A percentile compares a stretch with the other conserved stretches of the same genome.
Conservation (phyloP, 2,329 filamentous ascomycete species). For the Calonectria pseudoturangicola region DNA sequence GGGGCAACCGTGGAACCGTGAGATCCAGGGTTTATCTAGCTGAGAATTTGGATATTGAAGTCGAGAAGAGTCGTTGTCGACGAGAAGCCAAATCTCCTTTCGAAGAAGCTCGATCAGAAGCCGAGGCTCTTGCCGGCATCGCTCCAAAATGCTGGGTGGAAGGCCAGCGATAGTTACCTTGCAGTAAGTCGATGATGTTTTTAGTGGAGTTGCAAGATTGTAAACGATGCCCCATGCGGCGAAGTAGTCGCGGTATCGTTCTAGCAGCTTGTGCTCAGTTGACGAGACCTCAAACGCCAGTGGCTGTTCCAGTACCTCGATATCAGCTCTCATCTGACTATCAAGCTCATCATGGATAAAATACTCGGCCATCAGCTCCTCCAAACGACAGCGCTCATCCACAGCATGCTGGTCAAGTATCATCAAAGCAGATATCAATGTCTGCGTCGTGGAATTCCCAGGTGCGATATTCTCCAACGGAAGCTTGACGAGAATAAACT, state of each 20-base stretch:
- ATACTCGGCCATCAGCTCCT: constrained; percentile 78
- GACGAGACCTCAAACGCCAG: constrained; percentile 79
- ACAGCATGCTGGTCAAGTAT: constrained; percentile 96
- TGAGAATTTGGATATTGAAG: constrained; percentile 28
- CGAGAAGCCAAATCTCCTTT: constrained; percentile 81
- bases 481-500: constrained; percentile 87
- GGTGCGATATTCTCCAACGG: constrained; percentile 47
- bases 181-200: constrained; percentile 18
- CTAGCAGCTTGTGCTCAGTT: constrained; percentile 77
- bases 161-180: constrained; percentile 74
- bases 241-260: constrained; percentile 74
- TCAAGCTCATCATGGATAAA: constrained; percentile 58
- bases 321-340: constrained; percentile 49
- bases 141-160: constrained; percentile 83
- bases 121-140: constrained; percentile 83
- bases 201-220: constrained; percentile 59
- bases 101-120: constrained; percentile 85
- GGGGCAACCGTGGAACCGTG: constrained; percentile 81
- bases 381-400: constrained; percentile 89
- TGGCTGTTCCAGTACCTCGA: constrained; percentile 68
- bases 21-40: constrained; percentile 70
- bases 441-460: background rate
- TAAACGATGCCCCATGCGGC: constrained; percentile 84
- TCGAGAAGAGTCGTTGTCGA: constrained; percentile 63
- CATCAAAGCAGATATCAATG: constrained; percentile 74